A percentile compares a stretch with the other conserved stretches of the same genome.
Evolutionary conservation across 495 filamentous ascomycete species (phyloP).

Genomic region (Apiosordaria backusii): DNA sequence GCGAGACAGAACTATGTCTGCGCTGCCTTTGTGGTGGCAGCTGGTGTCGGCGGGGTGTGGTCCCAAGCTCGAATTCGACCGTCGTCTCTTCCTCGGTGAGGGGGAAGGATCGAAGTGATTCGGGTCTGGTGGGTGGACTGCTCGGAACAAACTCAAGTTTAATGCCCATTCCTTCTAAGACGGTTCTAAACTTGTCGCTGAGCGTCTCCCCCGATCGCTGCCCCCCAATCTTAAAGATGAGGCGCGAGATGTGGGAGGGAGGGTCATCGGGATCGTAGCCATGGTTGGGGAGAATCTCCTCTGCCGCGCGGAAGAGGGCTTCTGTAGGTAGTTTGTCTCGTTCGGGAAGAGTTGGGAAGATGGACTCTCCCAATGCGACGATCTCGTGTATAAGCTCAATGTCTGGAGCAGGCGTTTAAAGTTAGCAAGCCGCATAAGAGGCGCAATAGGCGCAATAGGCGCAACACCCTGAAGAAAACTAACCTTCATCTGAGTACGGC

Average conservation of each 20-base stretch:
- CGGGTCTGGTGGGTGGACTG: conserved; percentile 19
- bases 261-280: conserved; percentile 68
- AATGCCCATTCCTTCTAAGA: conserved; percentile 34
- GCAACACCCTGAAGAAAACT: conserved; percentile 12
- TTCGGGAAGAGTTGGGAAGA: conserved; percentile 52
- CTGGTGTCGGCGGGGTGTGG: not conserved
- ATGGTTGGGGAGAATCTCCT: conserved; percentile 63
- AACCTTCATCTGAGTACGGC: conserved; percentile 62
- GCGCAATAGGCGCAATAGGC: not conserved
- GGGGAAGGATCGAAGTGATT: conserved; percentile 7
- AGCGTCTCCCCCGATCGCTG: conserved; percentile 37
- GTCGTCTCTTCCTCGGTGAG: conserved; percentile 17
- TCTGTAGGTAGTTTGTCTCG: conserved; percentile 65
- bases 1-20: conserved; percentile 19
- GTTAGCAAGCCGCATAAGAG: conserved; percentile 13
- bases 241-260: conserved; percentile 63
- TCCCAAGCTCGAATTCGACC: conserved; percentile 4
- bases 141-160: conserved; percentile 27
- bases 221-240: conserved; percentile 77
- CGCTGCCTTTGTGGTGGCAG: not conserved
- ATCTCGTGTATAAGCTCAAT: conserved; percentile 75
- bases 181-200: conserved; percentile 35
- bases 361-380: conserved; percentile 63
- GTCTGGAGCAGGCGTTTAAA: conserved; percentile 48
- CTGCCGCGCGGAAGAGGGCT: conserved; percentile 77